These are phyloP conservation scores for Aureobasidium lini DNA, from an alignment of 2,329 filamentous ascomycete species.

Conservation along the genomic window DNA sequence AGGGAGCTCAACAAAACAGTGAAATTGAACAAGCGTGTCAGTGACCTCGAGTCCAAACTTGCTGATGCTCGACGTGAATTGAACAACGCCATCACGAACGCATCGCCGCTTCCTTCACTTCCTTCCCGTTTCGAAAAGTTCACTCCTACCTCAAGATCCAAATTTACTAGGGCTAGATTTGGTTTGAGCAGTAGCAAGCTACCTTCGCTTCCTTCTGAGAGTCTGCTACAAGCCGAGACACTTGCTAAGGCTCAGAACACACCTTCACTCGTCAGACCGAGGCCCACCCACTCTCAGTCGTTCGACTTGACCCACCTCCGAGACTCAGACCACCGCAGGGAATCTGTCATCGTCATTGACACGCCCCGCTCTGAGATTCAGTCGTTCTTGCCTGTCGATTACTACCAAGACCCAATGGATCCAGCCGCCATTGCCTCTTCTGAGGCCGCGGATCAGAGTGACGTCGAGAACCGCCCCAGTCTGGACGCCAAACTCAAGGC, in stretches of 20 bases:
- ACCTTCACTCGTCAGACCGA: constrained; percentile 7
- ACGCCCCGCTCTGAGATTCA: background rate
- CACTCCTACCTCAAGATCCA: constrained; percentile 24
- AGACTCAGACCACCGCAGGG: background rate
- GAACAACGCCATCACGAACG: constrained; percentile 39
- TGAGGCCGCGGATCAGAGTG: constrained; percentile 1
- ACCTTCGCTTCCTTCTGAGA: constrained; percentile 33
- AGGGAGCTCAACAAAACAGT: constrained; percentile 51
- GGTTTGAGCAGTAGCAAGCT: constrained; percentile 28
- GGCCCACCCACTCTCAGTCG: constrained; percentile 1
- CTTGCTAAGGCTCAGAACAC: background rate
- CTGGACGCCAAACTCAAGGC: constrained; percentile 26
- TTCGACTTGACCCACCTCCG: constrained; percentile 4
- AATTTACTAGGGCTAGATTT: constrained; percentile 26
- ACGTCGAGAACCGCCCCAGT: constrained; percentile 12
- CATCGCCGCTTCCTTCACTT: constrained; percentile 32
- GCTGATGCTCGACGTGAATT: constrained; percentile 49
- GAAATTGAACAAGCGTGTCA: constrained; percentile 53
- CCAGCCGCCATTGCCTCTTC: background rate
- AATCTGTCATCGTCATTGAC: constrained; percentile 6
- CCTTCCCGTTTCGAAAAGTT: constrained; percentile 30
- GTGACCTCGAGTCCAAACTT: constrained; percentile 53
- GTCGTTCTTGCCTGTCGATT: background rate
- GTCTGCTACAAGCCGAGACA: constrained; percentile 27
- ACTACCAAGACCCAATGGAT: constrained; percentile 3